These are phyloP conservation scores for Pyrenophora graminea DNA, from an alignment of 2,329 filamentous ascomycete species.

Conservation along the genomic window DNA sequence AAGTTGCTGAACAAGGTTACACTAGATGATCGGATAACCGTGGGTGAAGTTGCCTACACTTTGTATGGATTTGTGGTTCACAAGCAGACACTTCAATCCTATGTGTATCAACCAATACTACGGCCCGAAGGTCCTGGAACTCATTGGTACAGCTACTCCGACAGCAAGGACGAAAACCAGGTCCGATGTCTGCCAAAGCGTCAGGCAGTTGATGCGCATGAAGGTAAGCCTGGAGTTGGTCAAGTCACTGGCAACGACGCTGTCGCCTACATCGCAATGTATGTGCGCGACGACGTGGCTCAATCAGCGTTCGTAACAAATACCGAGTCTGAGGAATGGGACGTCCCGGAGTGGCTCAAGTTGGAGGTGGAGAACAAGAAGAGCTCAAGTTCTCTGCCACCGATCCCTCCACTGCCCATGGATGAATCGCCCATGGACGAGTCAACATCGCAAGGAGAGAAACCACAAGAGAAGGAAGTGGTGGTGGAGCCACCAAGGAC, in stretches of 20 bases:
- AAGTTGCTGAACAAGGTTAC: slow-evolving; percentile 61
- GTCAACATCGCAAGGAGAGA: slow-evolving; percentile 3
- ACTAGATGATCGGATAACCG: slow-evolving; percentile 58
- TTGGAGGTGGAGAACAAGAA: slow-evolving; percentile 35
- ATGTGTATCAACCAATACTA: slow-evolving; percentile 63
- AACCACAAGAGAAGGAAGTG: slow-evolving; percentile 3
- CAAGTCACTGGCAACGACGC: slow-evolving; percentile 51
- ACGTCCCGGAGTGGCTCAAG: slow-evolving; percentile 49
- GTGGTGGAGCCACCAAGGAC: slow-evolving; percentile 11
- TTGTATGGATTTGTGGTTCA: slow-evolving; percentile 66
- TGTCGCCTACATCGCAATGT: slow-evolving; percentile 61
- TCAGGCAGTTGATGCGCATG: slow-evolving; percentile 57
- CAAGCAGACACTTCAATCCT: slow-evolving; percentile 61
- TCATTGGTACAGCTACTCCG: slow-evolving; percentile 64
- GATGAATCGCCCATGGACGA: slow-evolving; percentile 11
- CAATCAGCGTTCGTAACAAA: slow-evolving; percentile 45
- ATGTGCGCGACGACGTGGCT: slow-evolving; percentile 57
- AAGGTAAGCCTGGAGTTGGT: slow-evolving; percentile 50
- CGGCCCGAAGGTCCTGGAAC: slow-evolving; percentile 60
- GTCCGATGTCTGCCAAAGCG: slow-evolving; percentile 62
- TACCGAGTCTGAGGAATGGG: slow-evolving; percentile 53
- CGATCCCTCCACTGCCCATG: slow-evolving; percentile 14
- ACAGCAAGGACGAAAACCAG: slow-evolving; percentile 57
- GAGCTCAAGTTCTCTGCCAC: slow-evolving; percentile 14
- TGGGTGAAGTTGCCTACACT: slow-evolving; percentile 56